These are phyloP conservation scores for Tilletia setariae DNA, from an alignment of 1,284 basidiomycete species.

Conservation along the genomic window DNA sequence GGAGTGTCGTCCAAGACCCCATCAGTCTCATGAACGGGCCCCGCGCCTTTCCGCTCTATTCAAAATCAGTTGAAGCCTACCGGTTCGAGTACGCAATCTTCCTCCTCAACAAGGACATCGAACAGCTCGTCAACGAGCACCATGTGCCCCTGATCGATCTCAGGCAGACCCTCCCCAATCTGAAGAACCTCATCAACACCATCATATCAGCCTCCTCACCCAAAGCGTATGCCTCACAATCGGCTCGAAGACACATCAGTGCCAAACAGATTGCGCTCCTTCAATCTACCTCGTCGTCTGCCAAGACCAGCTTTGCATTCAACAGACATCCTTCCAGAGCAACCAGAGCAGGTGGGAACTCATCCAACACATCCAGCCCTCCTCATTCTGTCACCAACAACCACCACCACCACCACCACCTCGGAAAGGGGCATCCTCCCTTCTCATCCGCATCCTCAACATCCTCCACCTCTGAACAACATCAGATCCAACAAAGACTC, in stretches of 20 bases:
- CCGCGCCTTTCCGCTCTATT: conserved; percentile 69
- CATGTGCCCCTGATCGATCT: conserved; percentile 72
- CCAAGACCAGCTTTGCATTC: not conserved
- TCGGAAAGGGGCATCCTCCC: conserved; percentile 2
- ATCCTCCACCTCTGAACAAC: too few species aligned
- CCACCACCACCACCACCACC: conserved; percentile 5
- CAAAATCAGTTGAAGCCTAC: conserved; percentile 89
- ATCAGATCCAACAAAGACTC: not conserved
- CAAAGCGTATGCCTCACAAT: not conserved
- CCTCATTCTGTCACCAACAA: not conserved
- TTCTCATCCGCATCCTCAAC: too few species aligned
- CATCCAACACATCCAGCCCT: not conserved
- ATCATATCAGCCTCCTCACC: conserved; percentile 10
- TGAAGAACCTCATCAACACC: conserved; percentile 74
- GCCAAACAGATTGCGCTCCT: not conserved
- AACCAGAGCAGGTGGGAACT: not conserved
- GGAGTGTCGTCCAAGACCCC: conserved; percentile 43
- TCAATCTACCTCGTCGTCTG: not conserved
- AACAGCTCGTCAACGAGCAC: conserved; percentile 57
- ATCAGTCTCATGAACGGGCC: conserved; percentile 52
- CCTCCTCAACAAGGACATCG: conserved; percentile 93
- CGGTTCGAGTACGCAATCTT: conserved; percentile 98
- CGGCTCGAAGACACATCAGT: conserved; percentile 2
- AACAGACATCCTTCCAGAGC: not conserved
- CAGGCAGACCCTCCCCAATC: conserved; percentile 90